Percentiles rank a stretch among this genome's conserved stretches.
Evolutionary conservation across 1,139 yeast genomes (phyloP).

Genomic region (Saccharomyces hybrid): DNA sequence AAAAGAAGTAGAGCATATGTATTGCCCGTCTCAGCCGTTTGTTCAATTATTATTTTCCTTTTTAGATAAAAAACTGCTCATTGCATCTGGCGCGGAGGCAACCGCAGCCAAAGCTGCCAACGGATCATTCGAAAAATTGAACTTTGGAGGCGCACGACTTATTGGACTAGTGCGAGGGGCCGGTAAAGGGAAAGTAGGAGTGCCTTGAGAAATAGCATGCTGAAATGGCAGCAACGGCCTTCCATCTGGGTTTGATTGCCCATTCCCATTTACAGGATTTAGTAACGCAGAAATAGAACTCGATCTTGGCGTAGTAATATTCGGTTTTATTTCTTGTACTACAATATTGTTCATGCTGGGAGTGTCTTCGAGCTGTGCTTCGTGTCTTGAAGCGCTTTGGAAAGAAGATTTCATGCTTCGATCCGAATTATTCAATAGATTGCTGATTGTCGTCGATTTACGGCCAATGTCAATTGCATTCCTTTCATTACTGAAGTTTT

Average conservation of each 20-base stretch:
- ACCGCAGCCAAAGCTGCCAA: constrained; percentile 34
- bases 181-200: constrained; percentile 1
- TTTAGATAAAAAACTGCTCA: constrained; percentile 12
- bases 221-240: constrained; percentile 2
- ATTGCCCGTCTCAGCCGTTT: neutral
- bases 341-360: neutral
- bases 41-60: neutral
- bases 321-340: constrained; percentile 1
- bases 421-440: neutral
- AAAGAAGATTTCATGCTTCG: neutral
- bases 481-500: neutral
- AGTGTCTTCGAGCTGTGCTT: neutral
- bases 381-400: neutral
- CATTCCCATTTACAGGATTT: constrained; percentile 15
- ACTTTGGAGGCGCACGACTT: constrained; percentile 6
- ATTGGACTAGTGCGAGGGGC: constrained; percentile 1
- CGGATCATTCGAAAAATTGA: constrained; percentile 32
- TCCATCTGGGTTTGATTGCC: neutral
- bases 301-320: constrained; percentile 8
- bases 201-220: neutral
- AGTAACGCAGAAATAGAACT: constrained; percentile 20
- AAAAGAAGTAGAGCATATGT: neutral
- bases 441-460: neutral
- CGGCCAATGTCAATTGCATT: neutral
- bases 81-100: constrained; percentile 30